Percentiles rank a stretch among this genome's conserved stretches.
phyloP scores from a whole-genome alignment of 202 grass and related monocot genomes.

The Zoysia matrella region DNA sequence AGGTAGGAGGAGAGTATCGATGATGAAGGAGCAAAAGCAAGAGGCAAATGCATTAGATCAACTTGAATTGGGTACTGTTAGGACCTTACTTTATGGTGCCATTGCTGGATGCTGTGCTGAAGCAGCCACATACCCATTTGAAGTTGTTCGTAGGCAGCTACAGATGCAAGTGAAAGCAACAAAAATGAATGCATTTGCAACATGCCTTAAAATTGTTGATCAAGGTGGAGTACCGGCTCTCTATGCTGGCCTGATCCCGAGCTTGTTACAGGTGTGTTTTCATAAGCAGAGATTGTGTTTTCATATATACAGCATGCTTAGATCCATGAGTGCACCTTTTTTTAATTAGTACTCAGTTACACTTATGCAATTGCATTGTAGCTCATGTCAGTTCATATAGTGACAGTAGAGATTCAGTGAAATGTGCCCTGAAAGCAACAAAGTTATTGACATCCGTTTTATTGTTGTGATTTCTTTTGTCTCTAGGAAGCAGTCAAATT shows the following conservation, averaged over 20 bases:
- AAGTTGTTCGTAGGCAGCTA: conserved; percentile 90
- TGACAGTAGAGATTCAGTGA: not conserved
- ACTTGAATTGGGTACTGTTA: conserved; percentile 78
- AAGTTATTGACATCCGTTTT: not conserved
- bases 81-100: conserved; percentile 92
- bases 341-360: not conserved
- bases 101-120: conserved; percentile 92
- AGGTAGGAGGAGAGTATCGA: conserved; percentile 62
- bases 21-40: conserved; percentile 75
- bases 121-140: conserved; percentile 91
- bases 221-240: conserved; percentile 92
- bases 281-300: conserved; percentile 32
- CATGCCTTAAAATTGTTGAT: conserved; percentile 90
- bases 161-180: conserved; percentile 93
- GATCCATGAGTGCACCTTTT: not conserved
- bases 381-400: not conserved
- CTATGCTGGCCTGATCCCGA: conserved; percentile 93
- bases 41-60: conserved; percentile 85
- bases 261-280: conserved; percentile 87
- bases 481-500: not conserved
- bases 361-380: not conserved
- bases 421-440: conserved; percentile 12
- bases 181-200: conserved; percentile 85
- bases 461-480: conserved; percentile 18
- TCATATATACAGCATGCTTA: not conserved